These are phyloP conservation scores for Aegle marmelos DNA, from an alignment of 345 rosid species.

Conservation along the genomic window DNA sequence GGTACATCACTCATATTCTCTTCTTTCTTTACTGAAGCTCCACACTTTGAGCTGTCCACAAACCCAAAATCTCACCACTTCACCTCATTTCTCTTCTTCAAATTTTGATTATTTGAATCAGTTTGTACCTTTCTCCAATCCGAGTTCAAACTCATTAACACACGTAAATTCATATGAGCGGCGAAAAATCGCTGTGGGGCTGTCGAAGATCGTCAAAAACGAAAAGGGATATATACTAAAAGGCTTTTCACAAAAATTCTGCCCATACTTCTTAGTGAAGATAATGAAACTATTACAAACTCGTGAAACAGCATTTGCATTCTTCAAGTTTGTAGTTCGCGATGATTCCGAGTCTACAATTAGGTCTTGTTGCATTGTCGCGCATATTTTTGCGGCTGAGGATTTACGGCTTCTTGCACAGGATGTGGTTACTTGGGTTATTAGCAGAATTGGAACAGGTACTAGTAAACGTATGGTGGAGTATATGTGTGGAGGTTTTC, in stretches of 20 bases:
- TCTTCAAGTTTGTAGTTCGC: conserved; percentile 53
- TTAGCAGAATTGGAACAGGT: conserved; percentile 44
- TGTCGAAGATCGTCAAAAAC: conserved; percentile 46
- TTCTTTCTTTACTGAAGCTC: not conserved
- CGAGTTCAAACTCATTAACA: conserved; percentile 17
- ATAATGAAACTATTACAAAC: conserved; percentile 42
- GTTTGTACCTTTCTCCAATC: conserved; percentile 36
- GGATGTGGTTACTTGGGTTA: conserved; percentile 56
- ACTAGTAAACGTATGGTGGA: conserved; percentile 49
- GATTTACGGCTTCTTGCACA: conserved; percentile 51
- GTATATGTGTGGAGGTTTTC: conserved; percentile 58
- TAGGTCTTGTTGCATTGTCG: conserved; percentile 44
- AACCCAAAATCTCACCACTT: conserved; percentile 6
- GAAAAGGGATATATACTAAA: conserved; percentile 27
- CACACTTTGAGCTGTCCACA: not conserved
- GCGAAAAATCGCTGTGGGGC: conserved; percentile 44
- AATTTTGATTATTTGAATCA: conserved; percentile 32
- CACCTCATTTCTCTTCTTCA: conserved; percentile 8
- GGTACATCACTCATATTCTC: conserved; percentile 21
- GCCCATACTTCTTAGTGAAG: conserved; percentile 43
- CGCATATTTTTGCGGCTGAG: conserved; percentile 47
- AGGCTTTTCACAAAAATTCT: conserved; percentile 32
- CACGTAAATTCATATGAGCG: conserved; percentile 50
- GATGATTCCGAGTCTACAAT: conserved; percentile 38
- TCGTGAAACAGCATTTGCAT: conserved; percentile 54